Evolutionary conservation across 2,329 filamentous ascomycete species (phyloP).

Genomic region (Cercospora janseana): DNA sequence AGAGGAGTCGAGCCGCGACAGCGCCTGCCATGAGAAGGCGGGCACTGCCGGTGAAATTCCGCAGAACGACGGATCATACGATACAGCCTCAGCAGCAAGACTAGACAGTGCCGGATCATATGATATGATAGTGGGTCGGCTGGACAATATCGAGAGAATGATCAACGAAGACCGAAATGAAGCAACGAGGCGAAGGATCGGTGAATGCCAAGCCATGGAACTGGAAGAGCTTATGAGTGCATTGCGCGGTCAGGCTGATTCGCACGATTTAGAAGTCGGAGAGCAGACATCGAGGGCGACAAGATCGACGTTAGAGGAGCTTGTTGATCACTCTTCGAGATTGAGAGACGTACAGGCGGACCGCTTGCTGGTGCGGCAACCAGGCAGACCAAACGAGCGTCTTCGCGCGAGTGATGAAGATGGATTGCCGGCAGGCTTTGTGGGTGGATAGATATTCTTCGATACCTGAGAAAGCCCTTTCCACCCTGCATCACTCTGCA

Average conservation of each 20-base stretch:
- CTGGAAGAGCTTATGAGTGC: neutral
- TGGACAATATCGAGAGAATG: constrained; percentile 2
- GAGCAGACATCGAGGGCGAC: neutral
- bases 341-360: no score
- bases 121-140: neutral
- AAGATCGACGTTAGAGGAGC: no score
- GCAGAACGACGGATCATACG: neutral
- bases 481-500: no score
- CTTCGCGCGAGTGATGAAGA: no score
- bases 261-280: neutral
- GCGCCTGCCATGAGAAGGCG: neutral
- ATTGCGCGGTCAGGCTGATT: neutral
- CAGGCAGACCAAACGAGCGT: no score
- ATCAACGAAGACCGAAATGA: constrained; percentile 1
- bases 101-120: neutral
- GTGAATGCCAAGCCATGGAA: neutral
- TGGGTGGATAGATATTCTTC: no score
- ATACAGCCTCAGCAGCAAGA: neutral
- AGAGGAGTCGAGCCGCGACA: neutral
- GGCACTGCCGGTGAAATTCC: neutral
- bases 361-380: no score
- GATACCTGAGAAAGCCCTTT: no score
- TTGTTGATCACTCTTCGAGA: no score
- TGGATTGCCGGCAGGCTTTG: no score
- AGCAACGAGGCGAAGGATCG: neutral